phyloP scores from a whole-genome alignment of 352 stramenopile species.

The Phytophthora colocasiae region DNA sequence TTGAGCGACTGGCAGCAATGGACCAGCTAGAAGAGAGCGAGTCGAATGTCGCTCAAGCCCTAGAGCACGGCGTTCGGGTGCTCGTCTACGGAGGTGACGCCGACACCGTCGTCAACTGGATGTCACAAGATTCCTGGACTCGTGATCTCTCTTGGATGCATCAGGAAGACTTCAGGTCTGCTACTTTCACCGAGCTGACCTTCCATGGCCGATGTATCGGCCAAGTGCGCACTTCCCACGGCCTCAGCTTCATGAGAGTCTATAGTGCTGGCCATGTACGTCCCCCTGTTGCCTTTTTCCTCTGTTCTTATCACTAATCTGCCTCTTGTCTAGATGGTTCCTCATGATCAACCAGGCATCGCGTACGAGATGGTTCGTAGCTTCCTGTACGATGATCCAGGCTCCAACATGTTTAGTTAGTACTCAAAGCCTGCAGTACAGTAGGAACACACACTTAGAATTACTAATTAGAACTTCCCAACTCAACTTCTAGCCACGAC shows the following conservation, averaged over 20 bases:
- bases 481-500: slow-evolving; percentile 7
- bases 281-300: slow-evolving; percentile 9
- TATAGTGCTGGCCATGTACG: slow-evolving; percentile 75
- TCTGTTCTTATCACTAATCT: slow-evolving; percentile 3
- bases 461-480: slow-evolving; percentile 31
- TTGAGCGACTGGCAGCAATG: slow-evolving; percentile 21
- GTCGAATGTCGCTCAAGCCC: slow-evolving; percentile 49
- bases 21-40: slow-evolving; percentile 73
- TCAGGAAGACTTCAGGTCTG: slow-evolving; percentile 38
- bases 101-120: slow-evolving; percentile 78
- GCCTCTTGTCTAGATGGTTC: slow-evolving; percentile 66
- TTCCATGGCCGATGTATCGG: slow-evolving; percentile 42
- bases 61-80: slow-evolving; percentile 69
- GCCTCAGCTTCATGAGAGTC: slow-evolving; percentile 74
- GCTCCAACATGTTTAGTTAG: slow-evolving; percentile 47
- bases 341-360: slow-evolving; percentile 66
- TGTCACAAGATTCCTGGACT: slow-evolving; percentile 74
- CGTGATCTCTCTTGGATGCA: slow-evolving; percentile 52
- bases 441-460: slow-evolving; percentile 35
- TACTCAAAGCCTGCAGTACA: slow-evolving; percentile 4
- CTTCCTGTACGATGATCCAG: slow-evolving; percentile 46
- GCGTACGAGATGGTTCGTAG: slow-evolving; percentile 54
- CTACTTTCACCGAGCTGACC: slow-evolving; percentile 20
- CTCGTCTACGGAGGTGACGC: slow-evolving; percentile 76
- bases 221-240: slow-evolving; percentile 48